Evolutionary conservation across 352 stramenopile genomes (phyloP), one percentile per base, ranked within the genome.

Genomic region (Phytophthora pisi): DNA sequence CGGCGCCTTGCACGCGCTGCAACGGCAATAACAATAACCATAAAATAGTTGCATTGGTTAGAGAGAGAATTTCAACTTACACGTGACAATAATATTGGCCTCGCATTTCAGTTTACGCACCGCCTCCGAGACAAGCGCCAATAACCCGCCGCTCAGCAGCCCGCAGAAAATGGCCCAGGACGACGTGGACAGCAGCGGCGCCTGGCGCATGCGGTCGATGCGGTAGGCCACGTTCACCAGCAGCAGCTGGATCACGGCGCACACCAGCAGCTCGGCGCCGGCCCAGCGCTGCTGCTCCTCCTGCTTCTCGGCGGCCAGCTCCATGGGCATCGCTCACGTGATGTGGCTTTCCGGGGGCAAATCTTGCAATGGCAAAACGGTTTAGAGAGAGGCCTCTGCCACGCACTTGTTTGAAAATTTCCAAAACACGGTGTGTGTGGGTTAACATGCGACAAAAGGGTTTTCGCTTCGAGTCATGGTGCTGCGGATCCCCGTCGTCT

Each of bases 131-230:
- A 45, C 38, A 13, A 45, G 38, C 15, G 38, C 38, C 13, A 45
- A 15, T 15, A 45, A 45, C 38, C 15, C 38, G 15, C 38, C 38
- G 38, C 38, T 45, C 38, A 80, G 15, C 3, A 89, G 63, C 0
- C 81, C 83, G 50, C 83, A 83, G 58, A 87, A 70, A 55, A 91
- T 91, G 61, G 83, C 78, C 69, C 78, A 91, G 4, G 79, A 81
- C 0, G 81, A 85, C n/a, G 83, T 89, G 40, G 83, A 87, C 8
- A 91, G 31, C 51, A 88, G 63, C 53, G 80, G 80, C 20, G 74
- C 71, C 51, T 57, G 51, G 26, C 70, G 75, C 51, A 74, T 74
- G 9, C 78, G 78, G 49, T 88, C 83, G 60, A 91, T 86, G 52
- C 77, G 78, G 57, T 87, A 91, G 23, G 81, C 78, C 15, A 91